phyloP scores from a whole-genome alignment of 2,329 filamentous ascomycete species.

The Penicillium psychrosexuale region DNA sequence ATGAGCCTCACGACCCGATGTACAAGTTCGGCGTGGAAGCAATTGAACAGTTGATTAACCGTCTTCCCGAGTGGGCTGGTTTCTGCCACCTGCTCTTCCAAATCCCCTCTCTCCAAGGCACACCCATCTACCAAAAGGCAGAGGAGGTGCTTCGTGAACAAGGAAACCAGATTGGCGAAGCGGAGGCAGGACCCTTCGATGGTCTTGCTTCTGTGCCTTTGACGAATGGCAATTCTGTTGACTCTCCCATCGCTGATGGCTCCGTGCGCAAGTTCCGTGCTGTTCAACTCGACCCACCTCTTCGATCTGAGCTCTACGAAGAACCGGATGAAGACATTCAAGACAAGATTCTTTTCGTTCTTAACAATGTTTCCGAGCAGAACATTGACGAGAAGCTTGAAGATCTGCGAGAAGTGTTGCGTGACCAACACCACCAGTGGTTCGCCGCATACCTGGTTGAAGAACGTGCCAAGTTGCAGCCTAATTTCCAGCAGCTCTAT shows the following conservation, averaged over 20 bases:
- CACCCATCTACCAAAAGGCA: conserved; percentile 78
- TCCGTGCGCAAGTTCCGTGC: conserved; percentile 71
- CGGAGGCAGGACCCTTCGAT: conserved; percentile 42
- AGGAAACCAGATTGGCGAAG: conserved; percentile 57
- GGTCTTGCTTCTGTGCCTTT: conserved; percentile 44
- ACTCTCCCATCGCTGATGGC: conserved; percentile 57
- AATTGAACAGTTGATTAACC: conserved; percentile 77
- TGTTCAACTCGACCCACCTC: conserved; percentile 69
- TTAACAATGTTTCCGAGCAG: conserved; percentile 92
- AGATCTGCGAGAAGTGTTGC: conserved; percentile 74
- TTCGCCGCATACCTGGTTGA: conserved; percentile 94
- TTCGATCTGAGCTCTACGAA: conserved; percentile 64
- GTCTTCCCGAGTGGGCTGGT: conserved; percentile 90
- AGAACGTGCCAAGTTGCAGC: conserved; percentile 93
- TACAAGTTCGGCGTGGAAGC: conserved; percentile 98
- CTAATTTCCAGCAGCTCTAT: conserved; percentile 93
- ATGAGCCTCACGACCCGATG: conserved; percentile 80
- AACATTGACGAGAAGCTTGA: conserved; percentile 81
- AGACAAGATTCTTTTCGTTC: conserved; percentile 89
- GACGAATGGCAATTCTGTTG: conserved; percentile 69
- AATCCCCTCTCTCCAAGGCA: conserved; percentile 76
- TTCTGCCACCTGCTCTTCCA: conserved; percentile 83
- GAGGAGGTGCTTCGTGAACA: conserved; percentile 74
- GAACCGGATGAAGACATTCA: conserved; percentile 82
- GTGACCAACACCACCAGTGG: conserved; percentile 86